phyloP scores from a whole-genome alignment of 2,329 filamentous ascomycete genomes.

The Botrytis squamosa region DNA sequence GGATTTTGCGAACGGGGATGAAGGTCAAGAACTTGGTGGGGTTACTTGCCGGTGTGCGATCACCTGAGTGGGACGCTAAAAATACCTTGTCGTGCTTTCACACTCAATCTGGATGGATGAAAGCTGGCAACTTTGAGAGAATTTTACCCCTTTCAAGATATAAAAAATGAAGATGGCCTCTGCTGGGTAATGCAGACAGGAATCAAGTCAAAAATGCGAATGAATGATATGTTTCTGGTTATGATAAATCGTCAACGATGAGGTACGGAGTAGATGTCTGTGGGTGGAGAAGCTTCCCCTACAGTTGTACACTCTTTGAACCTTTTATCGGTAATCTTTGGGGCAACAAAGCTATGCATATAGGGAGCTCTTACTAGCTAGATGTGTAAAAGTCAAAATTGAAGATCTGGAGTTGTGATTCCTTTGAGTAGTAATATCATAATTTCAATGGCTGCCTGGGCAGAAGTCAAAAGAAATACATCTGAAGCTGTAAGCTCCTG shows the following conservation, averaged over 20 bases:
- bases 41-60: slow-evolving; percentile 23
- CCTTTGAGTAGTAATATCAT: not conserved
- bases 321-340: not conserved
- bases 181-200: no score
- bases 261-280: not conserved
- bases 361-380: not conserved
- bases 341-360: not conserved
- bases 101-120: slow-evolving; percentile 1
- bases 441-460: not conserved
- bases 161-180: not conserved
- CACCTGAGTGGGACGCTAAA: slow-evolving; percentile 23
- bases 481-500: not conserved
- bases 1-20: slow-evolving; percentile 23
- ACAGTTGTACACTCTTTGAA: not conserved
- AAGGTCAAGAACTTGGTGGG: slow-evolving; percentile 24
- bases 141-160: slow-evolving; percentile 12
- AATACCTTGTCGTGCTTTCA: slow-evolving; percentile 11
- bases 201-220: not conserved
- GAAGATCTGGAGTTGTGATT: not conserved
- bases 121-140: slow-evolving; percentile 11
- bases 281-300: not conserved
- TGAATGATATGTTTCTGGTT: not conserved
- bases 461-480: not conserved
- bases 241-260: not conserved
- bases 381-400: not conserved